Base-by-base conservation (phyloP, 495 filamentous ascomycete species). In the Aspergillus leporis region DNA sequence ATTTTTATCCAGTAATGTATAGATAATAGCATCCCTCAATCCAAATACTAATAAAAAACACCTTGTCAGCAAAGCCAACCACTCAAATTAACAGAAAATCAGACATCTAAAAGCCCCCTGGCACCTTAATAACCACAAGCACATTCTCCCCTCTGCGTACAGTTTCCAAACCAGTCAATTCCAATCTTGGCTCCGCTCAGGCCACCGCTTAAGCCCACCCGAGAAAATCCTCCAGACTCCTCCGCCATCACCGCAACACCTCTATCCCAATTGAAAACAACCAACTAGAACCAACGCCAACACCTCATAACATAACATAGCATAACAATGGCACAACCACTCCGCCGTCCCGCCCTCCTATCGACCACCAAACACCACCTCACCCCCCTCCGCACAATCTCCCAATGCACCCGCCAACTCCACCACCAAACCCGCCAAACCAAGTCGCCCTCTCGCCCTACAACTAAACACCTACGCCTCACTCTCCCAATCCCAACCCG, bases 121-220 rank as follows among this genome's bases (percentile, higher is more conserved):
- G 38, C 4, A 41, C 38, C 2, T n/a, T 3, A 1, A 18, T 16
- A 41, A 41, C 6, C 25, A 14, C 38, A 41, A 41, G 9, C 38
- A 41, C 38, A n/a, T 2, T 41, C 32, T 36, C 32, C 10, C 32
- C 32, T 1, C 32, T 10, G 32, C 14, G 38, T 16, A 41, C 14
- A 41, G 12, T 14, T 16, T 41, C 38, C 38, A 12, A 16, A 16
- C 38, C 19, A 47, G 30, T 50, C 14, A 25, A 56, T 7, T 54
- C 32, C 47, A 30, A 19, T 53, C 60, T 66, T 62, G 59, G 63
- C 63, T 58, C 63, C 56, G 63, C 63, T 62, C 55, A 57, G 59
- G 54, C 63, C 63, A 66, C 56, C 63, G 59, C 59, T 62, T 62
- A 59, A 59, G 51, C 55, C 38, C 34, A 54, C 51, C 58, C 38